These are phyloP conservation scores for Blastobotrys persicus DNA, from an alignment of 1,139 yeast species.

Conservation along the genomic window DNA sequence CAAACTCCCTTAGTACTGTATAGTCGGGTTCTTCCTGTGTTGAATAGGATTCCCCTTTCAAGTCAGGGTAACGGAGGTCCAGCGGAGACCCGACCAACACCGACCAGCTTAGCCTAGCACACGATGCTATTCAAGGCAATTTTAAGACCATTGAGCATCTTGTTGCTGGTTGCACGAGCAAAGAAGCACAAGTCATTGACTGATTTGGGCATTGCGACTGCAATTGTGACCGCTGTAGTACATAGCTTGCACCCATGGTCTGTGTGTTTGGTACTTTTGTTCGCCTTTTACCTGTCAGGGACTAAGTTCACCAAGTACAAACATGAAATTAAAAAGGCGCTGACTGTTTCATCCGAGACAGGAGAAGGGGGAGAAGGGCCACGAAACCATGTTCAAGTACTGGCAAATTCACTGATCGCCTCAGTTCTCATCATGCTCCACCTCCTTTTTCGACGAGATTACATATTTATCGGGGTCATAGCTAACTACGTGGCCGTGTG, in stretches of 20 bases:
- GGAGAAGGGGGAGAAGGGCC: constrained; percentile 23
- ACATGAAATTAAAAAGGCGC: constrained; percentile 34
- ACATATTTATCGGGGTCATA: constrained; percentile 35
- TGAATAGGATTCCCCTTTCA: too few relatives aligned
- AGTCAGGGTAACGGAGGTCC: not conserved
- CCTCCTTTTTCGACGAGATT: constrained; percentile 18
- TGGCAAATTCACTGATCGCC: constrained; percentile 44
- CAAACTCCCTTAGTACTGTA: too few relatives aligned
- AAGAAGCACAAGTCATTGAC: constrained; percentile 41
- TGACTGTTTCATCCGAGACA: constrained; percentile 27
- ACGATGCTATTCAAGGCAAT: constrained; percentile 3
- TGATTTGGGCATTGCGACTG: constrained; percentile 39
- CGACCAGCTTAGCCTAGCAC: too few relatives aligned
- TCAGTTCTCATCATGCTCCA: constrained; percentile 27
- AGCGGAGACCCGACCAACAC: not conserved
- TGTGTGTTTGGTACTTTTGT: constrained; percentile 37
- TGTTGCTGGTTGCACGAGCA: constrained; percentile 29
- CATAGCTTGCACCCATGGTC: constrained; percentile 43
- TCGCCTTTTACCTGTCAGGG: constrained; percentile 43
- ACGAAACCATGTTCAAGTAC: constrained; percentile 44
- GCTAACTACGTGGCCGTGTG: constrained; percentile 49
- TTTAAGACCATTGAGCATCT: constrained; percentile 9
- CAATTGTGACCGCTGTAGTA: constrained; percentile 41
- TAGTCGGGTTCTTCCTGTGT: too few relatives aligned
- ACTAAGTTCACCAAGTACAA: constrained; percentile 44